Base-by-base conservation (phyloP, 495 filamentous ascomycete genomes). In the Penicillium ochrochloron region DNA sequence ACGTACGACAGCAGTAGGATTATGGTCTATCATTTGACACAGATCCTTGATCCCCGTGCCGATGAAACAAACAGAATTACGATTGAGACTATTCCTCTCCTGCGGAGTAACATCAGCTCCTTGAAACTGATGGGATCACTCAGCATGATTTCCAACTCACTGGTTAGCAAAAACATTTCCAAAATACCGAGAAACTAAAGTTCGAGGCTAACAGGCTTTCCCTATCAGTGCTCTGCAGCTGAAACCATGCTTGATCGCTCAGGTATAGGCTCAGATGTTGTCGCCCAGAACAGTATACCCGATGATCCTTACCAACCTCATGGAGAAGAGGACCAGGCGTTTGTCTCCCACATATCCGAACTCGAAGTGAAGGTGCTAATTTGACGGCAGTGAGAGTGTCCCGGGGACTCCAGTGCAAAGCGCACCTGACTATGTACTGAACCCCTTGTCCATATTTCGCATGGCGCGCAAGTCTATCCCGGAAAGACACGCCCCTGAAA, bases 1-100 rank as follows among this genome's bases (percentile, higher is more conserved):
- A 68, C 70, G 0, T 76, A 76, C 25, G 74, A 76, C 39, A 76
- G 74, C 50, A 72, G 66, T 44, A 70, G 74, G 10, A 75, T 75
- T 51, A 76, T 76, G 66, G 60, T 76, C 11, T 76, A 76, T 31
- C 71, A 76, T 55, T 50, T 73, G 17, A 76, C 74, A 2, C 74
- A 76, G 53, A 69, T 76, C 7, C 67, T 76, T 2, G 70, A 76
- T 33, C 65, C 72, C 5, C 59, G 66, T 2, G 35, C 55, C 2
- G 67, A 73, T 14, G 64, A 66, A 19, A 69, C 72, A 11, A 73
- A 68, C n/a, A 63, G 29, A 1, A 25, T 73, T 12, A 70, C 66
- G 4, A 42, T 58, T 3, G 55, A 71, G 14, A 71, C 69, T 1
- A 57, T 76, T 21, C 72, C 72, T 1, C 65, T 70, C 27, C 25